Evolutionary conservation across 2,329 filamentous ascomycete genomes (phyloP).

Genomic region (Sclerotinia trifoliorum): DNA sequence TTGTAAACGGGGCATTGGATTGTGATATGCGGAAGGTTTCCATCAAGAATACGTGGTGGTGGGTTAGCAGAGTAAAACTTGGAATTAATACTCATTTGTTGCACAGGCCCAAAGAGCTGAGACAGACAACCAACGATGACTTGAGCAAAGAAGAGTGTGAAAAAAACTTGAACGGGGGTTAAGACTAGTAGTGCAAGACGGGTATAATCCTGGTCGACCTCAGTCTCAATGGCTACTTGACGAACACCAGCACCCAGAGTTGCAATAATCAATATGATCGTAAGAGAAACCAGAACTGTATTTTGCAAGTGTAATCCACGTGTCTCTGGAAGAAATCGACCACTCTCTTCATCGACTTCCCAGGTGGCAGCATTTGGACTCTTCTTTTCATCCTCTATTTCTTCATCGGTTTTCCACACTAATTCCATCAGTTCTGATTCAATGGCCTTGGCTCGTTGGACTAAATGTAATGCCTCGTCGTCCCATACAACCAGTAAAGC

Average conservation of each 20-base stretch:
- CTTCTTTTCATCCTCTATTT: conserved; percentile 55
- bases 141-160: conserved; percentile 78
- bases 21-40: conserved; percentile 67
- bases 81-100: conserved; percentile 71
- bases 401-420: conserved; percentile 64
- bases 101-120: conserved; percentile 73
- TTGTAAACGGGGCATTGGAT: conserved; percentile 90
- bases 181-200: conserved; percentile 65
- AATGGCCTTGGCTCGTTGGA: conserved; percentile 68
- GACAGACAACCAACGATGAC: conserved; percentile 74
- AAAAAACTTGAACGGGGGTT: conserved; percentile 73
- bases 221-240: conserved; percentile 66
- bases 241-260: conserved; percentile 70
- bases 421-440: conserved; percentile 76
- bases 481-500: conserved; percentile 78
- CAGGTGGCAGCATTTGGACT: conserved; percentile 47
- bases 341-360: conserved; percentile 71
- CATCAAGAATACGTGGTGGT: conserved; percentile 57
- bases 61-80: conserved; percentile 78
- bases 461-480: conserved; percentile 70
- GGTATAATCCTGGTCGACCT: conserved; percentile 60
- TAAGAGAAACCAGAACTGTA: conserved; percentile 64
- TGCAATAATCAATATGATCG: conserved; percentile 62
- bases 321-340: conserved; percentile 61
- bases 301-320: conserved; percentile 69